These are phyloP conservation scores for Phlebiopsis gigantea DNA, from an alignment of 768 basidiomycete species.

Conservation along the genomic window DNA sequence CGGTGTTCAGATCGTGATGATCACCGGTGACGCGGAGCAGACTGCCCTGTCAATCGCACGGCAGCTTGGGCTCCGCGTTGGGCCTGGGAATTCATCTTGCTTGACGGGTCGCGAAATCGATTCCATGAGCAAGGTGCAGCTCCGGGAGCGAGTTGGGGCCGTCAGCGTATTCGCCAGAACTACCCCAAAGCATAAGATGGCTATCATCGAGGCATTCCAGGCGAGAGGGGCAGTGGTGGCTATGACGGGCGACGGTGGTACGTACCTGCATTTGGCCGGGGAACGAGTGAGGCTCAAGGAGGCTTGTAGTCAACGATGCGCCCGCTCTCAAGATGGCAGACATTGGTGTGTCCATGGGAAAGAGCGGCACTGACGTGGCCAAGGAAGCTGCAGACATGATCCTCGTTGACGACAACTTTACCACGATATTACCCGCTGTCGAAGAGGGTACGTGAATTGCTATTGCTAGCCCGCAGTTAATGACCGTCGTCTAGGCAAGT, in stretches of 20 bases:
- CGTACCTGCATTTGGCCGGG: conserved; percentile 22
- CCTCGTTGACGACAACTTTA: conserved; percentile 95
- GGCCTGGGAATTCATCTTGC: conserved; percentile 32
- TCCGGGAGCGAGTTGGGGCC: conserved; percentile 74
- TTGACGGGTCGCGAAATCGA: conserved; percentile 66
- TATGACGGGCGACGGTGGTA: conserved; percentile 97
- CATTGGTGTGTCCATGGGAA: conserved; percentile 97
- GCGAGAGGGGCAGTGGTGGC: conserved; percentile 84
- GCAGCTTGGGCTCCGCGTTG: conserved; percentile 76
- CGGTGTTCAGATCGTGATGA: conserved; percentile 97
- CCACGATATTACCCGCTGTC: conserved; percentile 88
- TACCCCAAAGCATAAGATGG: conserved; percentile 97
- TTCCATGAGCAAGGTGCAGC: conserved; percentile 71
- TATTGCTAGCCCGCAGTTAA: not conserved
- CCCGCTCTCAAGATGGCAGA: conserved; percentile 97
- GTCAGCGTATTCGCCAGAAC: conserved; percentile 93
- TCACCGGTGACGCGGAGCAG: conserved; percentile 90
- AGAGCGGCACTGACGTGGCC: conserved; percentile 96
- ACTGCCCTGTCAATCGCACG: conserved; percentile 88
- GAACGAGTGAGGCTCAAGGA: conserved; percentile 8
- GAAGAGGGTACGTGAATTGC: conserved; percentile 64
- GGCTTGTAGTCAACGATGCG: conserved; percentile 77
- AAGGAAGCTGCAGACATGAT: conserved; percentile 98
- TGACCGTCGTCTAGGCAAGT: conserved; percentile 58
- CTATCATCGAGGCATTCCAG: conserved; percentile 93